Conservation (phyloP, 2,329 filamentous ascomycete species). For the Ophiostoma australiae region DNA sequence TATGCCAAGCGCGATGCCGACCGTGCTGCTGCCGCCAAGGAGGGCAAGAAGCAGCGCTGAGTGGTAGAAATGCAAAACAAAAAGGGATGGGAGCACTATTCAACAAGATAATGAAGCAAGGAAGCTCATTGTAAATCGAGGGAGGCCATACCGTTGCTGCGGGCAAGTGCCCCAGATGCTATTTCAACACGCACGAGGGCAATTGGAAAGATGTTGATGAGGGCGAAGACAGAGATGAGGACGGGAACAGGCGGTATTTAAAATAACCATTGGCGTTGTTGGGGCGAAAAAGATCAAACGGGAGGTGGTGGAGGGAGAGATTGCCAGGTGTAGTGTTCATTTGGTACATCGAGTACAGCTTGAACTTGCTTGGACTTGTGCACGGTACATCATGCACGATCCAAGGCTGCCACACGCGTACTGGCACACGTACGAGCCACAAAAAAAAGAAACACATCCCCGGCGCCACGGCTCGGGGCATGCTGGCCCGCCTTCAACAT, state of each 20-base stretch:
- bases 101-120: slow-evolving; percentile 19
- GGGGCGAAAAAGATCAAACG: not conserved
- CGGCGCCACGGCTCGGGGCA: not conserved
- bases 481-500: slow-evolving; percentile 21
- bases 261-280: not conserved
- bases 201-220: not conserved
- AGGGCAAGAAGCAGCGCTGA: slow-evolving; percentile 51
- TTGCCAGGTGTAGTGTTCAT: slow-evolving; percentile 1
- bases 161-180: slow-evolving; percentile 22
- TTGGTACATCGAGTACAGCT: not conserved
- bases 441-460: slow-evolving; percentile 1
- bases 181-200: slow-evolving; percentile 25
- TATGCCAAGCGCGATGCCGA: slow-evolving; percentile 77
- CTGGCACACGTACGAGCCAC: not conserved
- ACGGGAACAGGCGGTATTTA: not conserved
- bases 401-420: not conserved
- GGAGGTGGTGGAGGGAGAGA: not conserved
- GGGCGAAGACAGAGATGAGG: not conserved
- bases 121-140: not conserved
- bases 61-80: not conserved
- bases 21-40: slow-evolving; percentile 40
- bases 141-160: slow-evolving; percentile 10
- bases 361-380: not conserved
- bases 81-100: slow-evolving; percentile 5
- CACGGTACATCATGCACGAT: not conserved